Conservation (phyloP, 345 rosid species). For the Diplotaxis tenuifolia region DNA sequence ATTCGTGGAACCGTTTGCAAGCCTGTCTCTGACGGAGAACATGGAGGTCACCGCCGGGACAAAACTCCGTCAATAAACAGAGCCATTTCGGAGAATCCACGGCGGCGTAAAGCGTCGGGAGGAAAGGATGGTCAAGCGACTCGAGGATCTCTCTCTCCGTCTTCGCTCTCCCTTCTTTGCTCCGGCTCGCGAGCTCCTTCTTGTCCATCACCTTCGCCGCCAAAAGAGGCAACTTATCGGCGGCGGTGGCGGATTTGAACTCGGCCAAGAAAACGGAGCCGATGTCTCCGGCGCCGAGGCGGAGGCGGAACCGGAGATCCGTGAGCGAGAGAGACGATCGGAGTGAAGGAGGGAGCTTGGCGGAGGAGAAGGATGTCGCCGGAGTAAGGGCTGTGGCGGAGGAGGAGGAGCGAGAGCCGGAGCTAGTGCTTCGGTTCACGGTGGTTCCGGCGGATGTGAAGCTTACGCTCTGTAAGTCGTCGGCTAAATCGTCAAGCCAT, state of each 20-base stretch:
- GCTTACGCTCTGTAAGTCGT: slow-evolving; percentile 87
- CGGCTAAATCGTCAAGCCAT: slow-evolving; percentile 68
- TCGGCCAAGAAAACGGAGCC: slow-evolving; percentile 86
- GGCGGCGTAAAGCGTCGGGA: slow-evolving; percentile 71
- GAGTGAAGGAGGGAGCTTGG: slow-evolving; percentile 41
- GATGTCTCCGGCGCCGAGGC: slow-evolving; percentile 91
- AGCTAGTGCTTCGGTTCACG: slow-evolving; percentile 68
- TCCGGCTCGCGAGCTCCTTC: slow-evolving; percentile 68
- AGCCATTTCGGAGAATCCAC: slow-evolving; percentile 78
- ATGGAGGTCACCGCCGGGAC: slow-evolving; percentile 94
- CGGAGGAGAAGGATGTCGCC: slow-evolving; percentile 59
- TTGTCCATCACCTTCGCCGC: slow-evolving; percentile 97
- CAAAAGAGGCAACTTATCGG: slow-evolving; percentile 21
- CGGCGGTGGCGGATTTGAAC: slow-evolving; percentile 40
- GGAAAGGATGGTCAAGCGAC: slow-evolving; percentile 79
- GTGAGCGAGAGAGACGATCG: slow-evolving; percentile 55
- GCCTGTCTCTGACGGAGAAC: slow-evolving; percentile 88
- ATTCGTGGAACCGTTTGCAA: slow-evolving; percentile 67
- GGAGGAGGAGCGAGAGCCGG: slow-evolving; percentile 56
- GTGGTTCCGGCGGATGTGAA: slow-evolving; percentile 65
- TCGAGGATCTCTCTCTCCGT: slow-evolving; percentile 82
- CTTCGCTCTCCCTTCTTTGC: slow-evolving; percentile 79
- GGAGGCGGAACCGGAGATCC: slow-evolving; percentile 73
- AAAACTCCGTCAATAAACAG: slow-evolving; percentile 85
- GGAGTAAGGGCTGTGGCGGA: slow-evolving; percentile 72